Percentiles rank a stretch among this genome's conserved stretches.
Evolutionary conservation across 257 asterid species (phyloP).

Genomic region (Galeopsis tetrahit): DNA sequence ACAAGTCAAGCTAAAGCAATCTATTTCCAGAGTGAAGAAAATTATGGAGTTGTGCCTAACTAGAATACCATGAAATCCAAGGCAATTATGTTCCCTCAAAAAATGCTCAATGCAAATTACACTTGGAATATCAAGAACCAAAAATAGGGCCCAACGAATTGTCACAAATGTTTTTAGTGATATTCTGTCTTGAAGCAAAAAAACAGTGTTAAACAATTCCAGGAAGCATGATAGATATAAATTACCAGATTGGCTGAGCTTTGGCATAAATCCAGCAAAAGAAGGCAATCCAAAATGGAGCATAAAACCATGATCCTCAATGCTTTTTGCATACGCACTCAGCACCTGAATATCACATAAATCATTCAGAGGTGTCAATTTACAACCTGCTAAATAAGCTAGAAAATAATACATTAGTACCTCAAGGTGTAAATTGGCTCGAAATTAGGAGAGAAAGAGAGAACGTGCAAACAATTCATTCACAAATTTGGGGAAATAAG

Average conservation of each 20-base stretch:
- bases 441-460: too few species aligned
- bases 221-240: conserved; percentile 19
- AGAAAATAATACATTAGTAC: conserved; percentile 25
- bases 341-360: conserved; percentile 65
- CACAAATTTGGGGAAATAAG: background rate
- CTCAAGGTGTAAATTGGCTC: conserved; percentile 18
- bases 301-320: conserved; percentile 95
- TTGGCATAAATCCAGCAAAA: conserved; percentile 82
- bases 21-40: conserved; percentile 23
- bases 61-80: conserved; percentile 9
- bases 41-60: background rate
- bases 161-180: conserved; percentile 6
- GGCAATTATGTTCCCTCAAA: conserved; percentile 4
- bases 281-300: conserved; percentile 77
- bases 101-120: conserved; percentile 16
- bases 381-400: conserved; percentile 10
- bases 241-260: conserved; percentile 65
- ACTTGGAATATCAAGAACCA: background rate
- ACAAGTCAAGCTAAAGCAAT: background rate
- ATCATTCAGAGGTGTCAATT: conserved; percentile 12
- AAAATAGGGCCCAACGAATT: background rate
- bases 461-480: background rate
- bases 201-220: conserved; percentile 4
- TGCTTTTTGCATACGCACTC: conserved; percentile 80
- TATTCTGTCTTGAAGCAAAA: conserved; percentile 17